Evolutionary conservation across 768 basidiomycete species (phyloP).

Genomic region (Boletus huronensis): DNA sequence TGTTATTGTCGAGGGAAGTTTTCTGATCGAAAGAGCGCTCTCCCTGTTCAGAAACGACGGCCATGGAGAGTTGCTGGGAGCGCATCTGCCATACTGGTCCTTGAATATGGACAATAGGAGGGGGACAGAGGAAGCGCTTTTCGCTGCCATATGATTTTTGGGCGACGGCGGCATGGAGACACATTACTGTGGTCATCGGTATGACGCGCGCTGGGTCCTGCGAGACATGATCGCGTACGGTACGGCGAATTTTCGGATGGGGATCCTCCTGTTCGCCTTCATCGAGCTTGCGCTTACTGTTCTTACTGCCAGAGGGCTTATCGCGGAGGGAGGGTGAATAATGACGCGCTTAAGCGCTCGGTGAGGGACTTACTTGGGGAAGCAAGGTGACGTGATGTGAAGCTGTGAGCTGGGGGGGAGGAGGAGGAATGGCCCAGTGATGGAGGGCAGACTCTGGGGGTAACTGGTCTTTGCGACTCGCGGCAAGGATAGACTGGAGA

Average conservation of each 20-base stretch:
- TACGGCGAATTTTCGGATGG: slow-evolving; percentile 79
- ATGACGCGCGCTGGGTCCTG: slow-evolving; percentile 72
- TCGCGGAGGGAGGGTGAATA: slow-evolving; percentile 21
- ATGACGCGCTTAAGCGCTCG: slow-evolving; percentile 31
- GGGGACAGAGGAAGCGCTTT: slow-evolving; percentile 91
- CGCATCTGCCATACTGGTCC: slow-evolving; percentile 85
- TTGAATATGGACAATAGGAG: slow-evolving; percentile 89
- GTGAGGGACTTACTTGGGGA: slow-evolving; percentile 37
- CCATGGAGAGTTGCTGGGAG: slow-evolving; percentile 78
- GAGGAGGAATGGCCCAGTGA: slow-evolving; percentile 37
- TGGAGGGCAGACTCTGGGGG: slow-evolving; percentile 29
- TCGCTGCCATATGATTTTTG: slow-evolving; percentile 97
- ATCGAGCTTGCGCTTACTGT: slow-evolving; percentile 75
- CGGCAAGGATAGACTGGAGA: slow-evolving; percentile 38
- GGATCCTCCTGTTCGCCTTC: slow-evolving; percentile 54
- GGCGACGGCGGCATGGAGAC: slow-evolving; percentile 87
- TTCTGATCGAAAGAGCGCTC: slow-evolving; percentile 84
- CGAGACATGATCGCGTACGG: slow-evolving; percentile 77
- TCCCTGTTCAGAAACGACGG: slow-evolving; percentile 79
- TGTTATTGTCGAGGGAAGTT: slow-evolving; percentile 75
- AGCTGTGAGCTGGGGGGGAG: slow-evolving; percentile 31
- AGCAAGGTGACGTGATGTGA: slow-evolving; percentile 29
- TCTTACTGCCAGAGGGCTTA: slow-evolving; percentile 36
- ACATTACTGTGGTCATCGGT: slow-evolving; percentile 89
- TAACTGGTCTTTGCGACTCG: slow-evolving; percentile 32